Evolutionary conservation across 2,329 filamentous ascomycete species (phyloP).

Genomic region (Cercospora beticola): DNA sequence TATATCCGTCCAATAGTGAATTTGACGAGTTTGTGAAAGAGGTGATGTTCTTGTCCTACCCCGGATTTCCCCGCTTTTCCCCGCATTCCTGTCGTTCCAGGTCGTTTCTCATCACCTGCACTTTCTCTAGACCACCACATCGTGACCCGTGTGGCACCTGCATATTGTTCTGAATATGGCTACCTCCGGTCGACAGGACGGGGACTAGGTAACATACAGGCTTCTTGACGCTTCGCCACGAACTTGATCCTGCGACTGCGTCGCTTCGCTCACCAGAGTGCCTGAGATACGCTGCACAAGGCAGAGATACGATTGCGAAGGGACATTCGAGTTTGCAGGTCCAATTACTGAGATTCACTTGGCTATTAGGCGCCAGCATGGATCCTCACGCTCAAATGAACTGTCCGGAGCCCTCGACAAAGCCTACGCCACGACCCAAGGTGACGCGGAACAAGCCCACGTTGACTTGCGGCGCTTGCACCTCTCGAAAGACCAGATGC

Average conservation of each 20-base stretch:
- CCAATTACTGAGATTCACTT: background rate
- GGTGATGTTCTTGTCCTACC: background rate
- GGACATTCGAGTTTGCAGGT: background rate
- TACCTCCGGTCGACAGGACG: background rate
- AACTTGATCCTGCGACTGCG: background rate
- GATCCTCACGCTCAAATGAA: background rate
- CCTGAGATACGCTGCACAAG: background rate
- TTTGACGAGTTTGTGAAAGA: background rate
- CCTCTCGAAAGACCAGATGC: background rate
- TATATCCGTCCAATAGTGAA: background rate
- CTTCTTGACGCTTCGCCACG: background rate
- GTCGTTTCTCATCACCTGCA: background rate
- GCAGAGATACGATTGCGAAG: background rate
- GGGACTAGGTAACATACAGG: background rate
- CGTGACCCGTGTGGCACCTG: background rate
- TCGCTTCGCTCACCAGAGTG: background rate
- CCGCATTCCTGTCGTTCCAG: background rate
- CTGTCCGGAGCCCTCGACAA: background rate
- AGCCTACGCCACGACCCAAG: background rate
- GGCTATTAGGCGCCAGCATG: background rate
- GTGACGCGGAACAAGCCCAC: background rate
- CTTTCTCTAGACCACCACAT: background rate
- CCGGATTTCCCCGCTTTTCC: background rate
- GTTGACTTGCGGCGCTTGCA: background rate
- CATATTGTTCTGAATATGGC: background rate